Percentiles rank a stretch among this genome's conserved stretches.
Evolutionary conservation across 768 basidiomycete genomes (phyloP).

Genomic region (Suillus occidentalis): DNA sequence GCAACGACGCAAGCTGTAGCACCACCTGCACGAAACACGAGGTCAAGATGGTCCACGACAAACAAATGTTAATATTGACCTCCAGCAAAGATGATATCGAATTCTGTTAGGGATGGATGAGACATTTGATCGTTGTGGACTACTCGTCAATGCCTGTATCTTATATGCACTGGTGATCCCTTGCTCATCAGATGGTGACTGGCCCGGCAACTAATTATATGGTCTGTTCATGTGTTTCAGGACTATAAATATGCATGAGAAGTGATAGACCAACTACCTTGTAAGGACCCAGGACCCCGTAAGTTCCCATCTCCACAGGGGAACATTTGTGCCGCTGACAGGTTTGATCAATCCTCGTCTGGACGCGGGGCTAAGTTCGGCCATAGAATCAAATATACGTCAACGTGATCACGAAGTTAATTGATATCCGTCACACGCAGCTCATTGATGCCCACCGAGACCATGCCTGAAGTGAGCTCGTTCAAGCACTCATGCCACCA

Average conservation of each 20-base stretch:
- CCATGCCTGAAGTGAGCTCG: conserved; percentile 29
- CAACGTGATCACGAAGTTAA: conserved; percentile 80
- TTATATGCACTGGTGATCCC: neutral
- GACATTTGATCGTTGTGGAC: neutral
- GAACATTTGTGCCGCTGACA: neutral
- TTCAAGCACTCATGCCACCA: conserved; percentile 77
- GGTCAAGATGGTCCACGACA: neutral
- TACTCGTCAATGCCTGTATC: neutral
- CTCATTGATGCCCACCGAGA: conserved; percentile 57
- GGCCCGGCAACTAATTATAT: neutral
- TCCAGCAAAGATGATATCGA: conserved; percentile 41
- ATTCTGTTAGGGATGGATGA: neutral
- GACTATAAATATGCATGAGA: neutral
- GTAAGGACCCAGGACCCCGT: neutral
- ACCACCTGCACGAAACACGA: neutral
- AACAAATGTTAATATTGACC: conserved; percentile 33
- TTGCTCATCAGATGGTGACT: neutral
- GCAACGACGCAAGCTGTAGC: too few relatives aligned
- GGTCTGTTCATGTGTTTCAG: neutral
- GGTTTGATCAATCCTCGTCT: neutral
- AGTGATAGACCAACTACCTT: neutral
- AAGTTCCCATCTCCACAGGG: neutral
- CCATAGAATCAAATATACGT: conserved; percentile 48
- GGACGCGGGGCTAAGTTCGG: neutral
- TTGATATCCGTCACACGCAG: conserved; percentile 52